Conservation (phyloP, 306 rosid species). For the Rubus parviflorus region DNA sequence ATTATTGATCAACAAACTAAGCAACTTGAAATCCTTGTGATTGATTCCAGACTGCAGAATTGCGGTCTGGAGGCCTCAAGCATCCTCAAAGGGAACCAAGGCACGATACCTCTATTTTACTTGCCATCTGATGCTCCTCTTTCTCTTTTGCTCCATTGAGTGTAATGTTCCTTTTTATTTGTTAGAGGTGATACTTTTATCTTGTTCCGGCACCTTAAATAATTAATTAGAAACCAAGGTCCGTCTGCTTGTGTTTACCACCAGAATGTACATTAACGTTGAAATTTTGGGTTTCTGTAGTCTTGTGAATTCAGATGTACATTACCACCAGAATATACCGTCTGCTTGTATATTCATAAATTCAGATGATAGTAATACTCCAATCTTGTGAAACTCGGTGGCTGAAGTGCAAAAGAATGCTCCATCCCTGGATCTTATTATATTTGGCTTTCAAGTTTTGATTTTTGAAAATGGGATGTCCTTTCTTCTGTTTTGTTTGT, state of each 20-base stretch:
- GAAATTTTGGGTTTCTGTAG: no score
- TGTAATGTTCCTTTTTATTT: neutral
- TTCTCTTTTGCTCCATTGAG: neutral
- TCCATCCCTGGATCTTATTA: neutral
- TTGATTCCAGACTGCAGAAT: conserved; percentile 11
- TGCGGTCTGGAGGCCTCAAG: neutral
- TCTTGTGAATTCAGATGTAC: no score
- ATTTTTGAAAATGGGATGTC: neutral
- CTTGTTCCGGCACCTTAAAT: neutral
- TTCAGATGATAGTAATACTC: neutral
- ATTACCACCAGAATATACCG: no score
- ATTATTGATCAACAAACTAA: neutral
- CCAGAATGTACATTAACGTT: no score
- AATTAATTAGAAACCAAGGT: neutral
- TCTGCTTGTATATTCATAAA: no score
- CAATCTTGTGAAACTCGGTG: neutral
- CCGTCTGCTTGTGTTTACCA: no score
- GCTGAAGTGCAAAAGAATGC: neutral
- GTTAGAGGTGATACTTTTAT: neutral
- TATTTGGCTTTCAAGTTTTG: neutral
- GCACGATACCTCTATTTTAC: neutral
- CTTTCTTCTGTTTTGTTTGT: neutral
- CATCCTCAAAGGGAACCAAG: neutral
- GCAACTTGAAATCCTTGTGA: conserved; percentile 5
- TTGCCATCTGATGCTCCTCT: neutral